Percentiles rank a stretch among this genome's conserved stretches.
These are phyloP conservation scores for Trichoderma parareesei DNA, from an alignment of 495 filamentous ascomycete genomes.

Conservation along the genomic window DNA sequence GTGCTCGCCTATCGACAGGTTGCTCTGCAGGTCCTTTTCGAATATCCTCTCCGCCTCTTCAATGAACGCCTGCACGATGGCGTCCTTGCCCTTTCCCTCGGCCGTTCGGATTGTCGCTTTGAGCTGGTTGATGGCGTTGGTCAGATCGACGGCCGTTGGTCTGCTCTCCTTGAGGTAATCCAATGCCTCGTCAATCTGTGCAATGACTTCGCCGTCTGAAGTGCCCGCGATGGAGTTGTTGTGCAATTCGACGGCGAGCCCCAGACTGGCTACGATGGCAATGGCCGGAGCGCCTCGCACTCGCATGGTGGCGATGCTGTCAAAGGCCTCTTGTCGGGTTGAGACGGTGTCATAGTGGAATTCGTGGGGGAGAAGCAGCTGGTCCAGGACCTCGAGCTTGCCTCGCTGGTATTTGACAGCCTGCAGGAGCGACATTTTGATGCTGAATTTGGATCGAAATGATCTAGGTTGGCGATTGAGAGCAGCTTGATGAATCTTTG, in stretches of 20 bases:
- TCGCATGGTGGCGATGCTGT: slow-evolving; percentile 89
- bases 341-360: slow-evolving; percentile 68
- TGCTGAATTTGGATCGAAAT: neutral
- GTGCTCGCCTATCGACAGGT: slow-evolving; percentile 70
- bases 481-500: neutral
- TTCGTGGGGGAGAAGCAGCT: slow-evolving; percentile 81
- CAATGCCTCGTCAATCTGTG: slow-evolving; percentile 63
- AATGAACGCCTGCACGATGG: slow-evolving; percentile 60
- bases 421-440: slow-evolving; percentile 51
- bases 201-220: slow-evolving; percentile 48
- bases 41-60: slow-evolving; percentile 77
- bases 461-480: neutral
- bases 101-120: slow-evolving; percentile 28
- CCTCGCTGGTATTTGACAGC: slow-evolving; percentile 81
- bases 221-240: slow-evolving; percentile 37
- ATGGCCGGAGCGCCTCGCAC: slow-evolving; percentile 91
- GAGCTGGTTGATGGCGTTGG: slow-evolving; percentile 78
- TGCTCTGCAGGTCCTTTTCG: slow-evolving; percentile 77
- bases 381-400: slow-evolving; percentile 78
- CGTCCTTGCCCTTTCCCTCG: slow-evolving; percentile 19
- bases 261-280: slow-evolving; percentile 88
- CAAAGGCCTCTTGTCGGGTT: slow-evolving; percentile 75
- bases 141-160: slow-evolving; percentile 90
- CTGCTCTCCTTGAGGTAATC: slow-evolving; percentile 78
- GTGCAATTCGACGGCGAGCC: slow-evolving; percentile 68